Percentiles rank a stretch among this genome's conserved stretches.
These are phyloP conservation scores for Ophiosphaerella herpotricha DNA, from an alignment of 2,329 filamentous ascomycete genomes.

Conservation along the genomic window DNA sequence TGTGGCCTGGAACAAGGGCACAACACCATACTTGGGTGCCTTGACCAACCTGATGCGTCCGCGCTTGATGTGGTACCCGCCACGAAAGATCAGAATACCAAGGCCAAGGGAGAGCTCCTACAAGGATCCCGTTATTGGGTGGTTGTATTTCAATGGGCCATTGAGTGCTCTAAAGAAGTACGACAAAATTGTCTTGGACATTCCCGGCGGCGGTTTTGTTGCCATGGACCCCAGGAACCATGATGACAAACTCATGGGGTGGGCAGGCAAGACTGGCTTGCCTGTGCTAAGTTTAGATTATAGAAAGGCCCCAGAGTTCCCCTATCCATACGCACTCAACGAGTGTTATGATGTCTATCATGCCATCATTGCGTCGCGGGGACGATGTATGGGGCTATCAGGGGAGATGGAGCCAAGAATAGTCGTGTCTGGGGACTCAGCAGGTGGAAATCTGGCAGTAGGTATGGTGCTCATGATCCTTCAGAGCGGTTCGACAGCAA, in stretches of 20 bases:
- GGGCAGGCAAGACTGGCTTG: conserved; percentile 87
- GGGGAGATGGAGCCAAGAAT: conserved; percentile 69
- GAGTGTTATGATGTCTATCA: conserved; percentile 88
- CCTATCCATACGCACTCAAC: conserved; percentile 83
- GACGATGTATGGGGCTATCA: conserved; percentile 75
- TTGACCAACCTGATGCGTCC: conserved; percentile 76
- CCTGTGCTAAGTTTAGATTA: conserved; percentile 93
- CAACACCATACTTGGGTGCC: conserved; percentile 79
- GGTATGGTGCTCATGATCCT: conserved; percentile 87
- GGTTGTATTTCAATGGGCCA: conserved; percentile 94
- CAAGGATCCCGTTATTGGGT: conserved; percentile 78
- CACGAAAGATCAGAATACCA: conserved; percentile 81
- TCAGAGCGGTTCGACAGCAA: conserved; percentile 67
- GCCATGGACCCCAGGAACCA: conserved; percentile 95
- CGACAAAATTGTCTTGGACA: conserved; percentile 79
- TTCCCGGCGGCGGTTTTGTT: conserved; percentile 93
- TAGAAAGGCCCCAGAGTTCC: conserved; percentile 80
- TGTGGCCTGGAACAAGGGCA: conserved; percentile 94
- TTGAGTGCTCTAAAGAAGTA: conserved; percentile 76
- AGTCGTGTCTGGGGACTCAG: conserved; percentile 78
- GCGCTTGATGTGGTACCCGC: conserved; percentile 77
- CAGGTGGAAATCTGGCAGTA: conserved; percentile 79
- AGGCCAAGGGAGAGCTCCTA: conserved; percentile 81
- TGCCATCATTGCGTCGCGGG: conserved; percentile 71
- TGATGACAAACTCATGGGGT: conserved; percentile 90